Conservation (phyloP, 106 monocot genomes). For the Alisma plantagoaquatica region DNA sequence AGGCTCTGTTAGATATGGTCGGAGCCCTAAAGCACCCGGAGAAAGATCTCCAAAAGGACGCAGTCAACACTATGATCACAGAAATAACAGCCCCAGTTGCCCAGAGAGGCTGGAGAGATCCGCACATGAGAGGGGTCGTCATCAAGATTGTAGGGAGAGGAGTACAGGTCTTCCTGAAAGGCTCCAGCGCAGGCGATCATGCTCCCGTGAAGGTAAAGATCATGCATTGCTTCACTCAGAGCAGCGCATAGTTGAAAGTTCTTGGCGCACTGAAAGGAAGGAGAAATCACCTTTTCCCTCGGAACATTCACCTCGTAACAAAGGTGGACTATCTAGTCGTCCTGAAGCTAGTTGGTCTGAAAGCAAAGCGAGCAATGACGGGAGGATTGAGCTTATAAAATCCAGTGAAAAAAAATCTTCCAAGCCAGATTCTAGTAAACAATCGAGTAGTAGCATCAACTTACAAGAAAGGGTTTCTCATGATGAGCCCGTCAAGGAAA, state of each 20-base stretch:
- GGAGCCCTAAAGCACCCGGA: slow-evolving; percentile 22
- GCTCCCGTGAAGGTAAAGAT: slow-evolving; percentile 32
- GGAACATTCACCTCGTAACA: slow-evolving; percentile 35
- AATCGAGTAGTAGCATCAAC: slow-evolving; percentile 27
- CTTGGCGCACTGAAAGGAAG: slow-evolving; percentile 16
- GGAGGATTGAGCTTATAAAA: slow-evolving; percentile 24
- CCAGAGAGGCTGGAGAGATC: slow-evolving; percentile 39
- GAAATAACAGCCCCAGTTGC: slow-evolving; percentile 42
- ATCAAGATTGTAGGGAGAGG: slow-evolving; percentile 26
- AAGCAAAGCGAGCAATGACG: slow-evolving; percentile 35
- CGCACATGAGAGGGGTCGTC: slow-evolving; percentile 15
- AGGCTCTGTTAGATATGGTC: slow-evolving; percentile 29
- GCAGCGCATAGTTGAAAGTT: slow-evolving; percentile 14
- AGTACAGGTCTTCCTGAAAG: slow-evolving; percentile 18
- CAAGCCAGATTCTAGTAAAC: slow-evolving; percentile 19
- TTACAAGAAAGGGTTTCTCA: slow-evolving; percentile 28
- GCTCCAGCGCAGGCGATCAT: slow-evolving; percentile 29
- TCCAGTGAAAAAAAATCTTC: slow-evolving; percentile 23
- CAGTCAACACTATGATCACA: slow-evolving; percentile 21
- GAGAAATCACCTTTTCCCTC: slow-evolving; percentile 11
- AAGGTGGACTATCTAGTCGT: slow-evolving; percentile 10
- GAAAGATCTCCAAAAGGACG: slow-evolving; percentile 32
- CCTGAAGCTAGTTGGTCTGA: slow-evolving; percentile 23
- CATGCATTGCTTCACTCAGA: slow-evolving; percentile 17
- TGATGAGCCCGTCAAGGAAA: slow-evolving; percentile 35